Evolutionary conservation across 768 basidiomycete species (phyloP).

Genomic region (Mycena belliarum): DNA sequence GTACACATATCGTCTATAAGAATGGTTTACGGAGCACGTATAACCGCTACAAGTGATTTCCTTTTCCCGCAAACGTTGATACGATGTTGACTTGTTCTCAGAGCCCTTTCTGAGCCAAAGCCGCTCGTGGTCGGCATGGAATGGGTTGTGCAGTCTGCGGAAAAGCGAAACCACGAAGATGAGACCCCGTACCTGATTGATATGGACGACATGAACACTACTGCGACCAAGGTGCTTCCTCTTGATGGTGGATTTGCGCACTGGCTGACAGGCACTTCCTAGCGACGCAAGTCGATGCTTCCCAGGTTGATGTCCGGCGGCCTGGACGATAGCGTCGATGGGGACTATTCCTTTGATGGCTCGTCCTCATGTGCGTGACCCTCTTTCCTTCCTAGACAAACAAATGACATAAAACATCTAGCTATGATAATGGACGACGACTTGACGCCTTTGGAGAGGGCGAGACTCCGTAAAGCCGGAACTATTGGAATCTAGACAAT

Average conservation of each 20-base stretch:
- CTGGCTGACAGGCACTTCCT: slow-evolving; percentile 5
- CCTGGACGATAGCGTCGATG: slow-evolving; percentile 31
- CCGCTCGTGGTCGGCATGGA: slow-evolving; percentile 81
- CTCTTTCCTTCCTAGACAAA: not conserved
- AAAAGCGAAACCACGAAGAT: slow-evolving; percentile 61
- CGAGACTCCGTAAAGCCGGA: slow-evolving; percentile 47
- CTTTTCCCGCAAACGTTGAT: not conserved
- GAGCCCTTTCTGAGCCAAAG: slow-evolving; percentile 60
- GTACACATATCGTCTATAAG: slow-evolving; percentile 87
- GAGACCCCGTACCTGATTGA: slow-evolving; percentile 69
- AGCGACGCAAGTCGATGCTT: slow-evolving; percentile 77
- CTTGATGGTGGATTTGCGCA: not conserved
- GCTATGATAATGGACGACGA: slow-evolving; percentile 52
- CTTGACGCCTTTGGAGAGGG: slow-evolving; percentile 70
- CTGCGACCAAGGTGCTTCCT: slow-evolving; percentile 58
- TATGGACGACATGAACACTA: slow-evolving; percentile 58
- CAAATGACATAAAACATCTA: slow-evolving; percentile 25
- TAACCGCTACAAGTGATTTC: slow-evolving; percentile 62
- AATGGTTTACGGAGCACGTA: slow-evolving; percentile 77
- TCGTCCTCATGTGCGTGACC: slow-evolving; percentile 43
- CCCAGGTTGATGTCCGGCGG: slow-evolving; percentile 55
- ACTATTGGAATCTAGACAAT: not conserved
- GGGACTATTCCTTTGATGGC: slow-evolving; percentile 45
- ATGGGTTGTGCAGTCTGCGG: slow-evolving; percentile 88
- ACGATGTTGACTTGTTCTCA: not conserved